A percentile compares a stretch with the other conserved stretches of the same genome.
Conservation (phyloP, 2,329 filamentous ascomycete species). For the Epichloe sibirici region DNA sequence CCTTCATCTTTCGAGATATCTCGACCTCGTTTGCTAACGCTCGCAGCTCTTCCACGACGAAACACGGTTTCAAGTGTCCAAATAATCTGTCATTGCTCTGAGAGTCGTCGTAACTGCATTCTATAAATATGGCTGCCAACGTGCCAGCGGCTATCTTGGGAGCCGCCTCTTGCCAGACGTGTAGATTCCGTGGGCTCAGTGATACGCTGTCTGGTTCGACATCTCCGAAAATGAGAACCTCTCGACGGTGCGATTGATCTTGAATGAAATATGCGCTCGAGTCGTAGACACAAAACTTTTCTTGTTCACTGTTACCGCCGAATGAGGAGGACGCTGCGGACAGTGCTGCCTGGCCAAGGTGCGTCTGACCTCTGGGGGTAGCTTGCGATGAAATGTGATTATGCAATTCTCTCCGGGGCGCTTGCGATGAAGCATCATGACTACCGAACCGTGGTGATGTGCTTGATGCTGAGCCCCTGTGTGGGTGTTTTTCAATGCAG, state of each 20-base stretch:
- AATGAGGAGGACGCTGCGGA: conserved; percentile 13
- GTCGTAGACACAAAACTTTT: conserved; percentile 60
- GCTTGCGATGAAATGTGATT: conserved; percentile 9
- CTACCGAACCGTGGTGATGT: conserved; percentile 38
- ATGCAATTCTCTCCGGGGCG: conserved; percentile 16
- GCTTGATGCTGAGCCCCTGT: conserved; percentile 45
- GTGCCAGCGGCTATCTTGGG: conserved; percentile 64
- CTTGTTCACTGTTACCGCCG: conserved; percentile 22
- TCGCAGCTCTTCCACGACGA: conserved; percentile 67
- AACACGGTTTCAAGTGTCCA: conserved; percentile 77
- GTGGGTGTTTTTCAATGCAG: conserved; percentile 63
- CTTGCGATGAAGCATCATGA: conserved; percentile 29
- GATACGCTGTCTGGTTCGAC: conserved; percentile 87
- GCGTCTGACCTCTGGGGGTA: conserved; percentile 11
- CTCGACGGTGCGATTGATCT: conserved; percentile 53
- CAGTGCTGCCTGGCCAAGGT: conserved; percentile 21
- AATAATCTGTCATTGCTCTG: conserved; percentile 69
- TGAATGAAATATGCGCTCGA: conserved; percentile 92
- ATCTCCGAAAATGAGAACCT: conserved; percentile 90
- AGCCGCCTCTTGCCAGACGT: conserved; percentile 80
- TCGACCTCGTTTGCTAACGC: conserved; percentile 59
- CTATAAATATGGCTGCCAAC: conserved; percentile 78
- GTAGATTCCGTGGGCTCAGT: conserved; percentile 64
- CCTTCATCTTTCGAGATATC: conserved; percentile 28
- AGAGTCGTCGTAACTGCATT: conserved; percentile 83